A percentile compares a stretch with the other conserved stretches of the same genome.
These are phyloP conservation scores for Brassica nigra DNA, from an alignment of 345 rosid species.

Conservation along the genomic window DNA sequence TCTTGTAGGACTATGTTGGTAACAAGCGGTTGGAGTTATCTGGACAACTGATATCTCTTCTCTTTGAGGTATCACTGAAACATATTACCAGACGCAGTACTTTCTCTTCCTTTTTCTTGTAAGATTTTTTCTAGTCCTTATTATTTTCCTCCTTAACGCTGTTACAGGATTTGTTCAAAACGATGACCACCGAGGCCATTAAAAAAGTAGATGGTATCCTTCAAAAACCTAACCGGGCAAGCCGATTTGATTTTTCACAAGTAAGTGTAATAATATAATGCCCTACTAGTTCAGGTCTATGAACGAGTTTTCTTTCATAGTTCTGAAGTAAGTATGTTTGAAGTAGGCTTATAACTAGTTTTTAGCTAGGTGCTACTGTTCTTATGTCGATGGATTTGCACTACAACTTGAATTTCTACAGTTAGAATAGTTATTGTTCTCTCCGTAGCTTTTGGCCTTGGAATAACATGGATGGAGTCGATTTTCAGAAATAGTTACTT, in stretches of 20 bases:
- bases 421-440: not conserved
- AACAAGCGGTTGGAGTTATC: constrained; percentile 93
- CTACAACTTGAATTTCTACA: constrained; percentile 7
- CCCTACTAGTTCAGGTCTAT: constrained; percentile 15
- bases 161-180: constrained; percentile 85
- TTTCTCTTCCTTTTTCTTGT: not conserved
- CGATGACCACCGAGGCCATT: constrained; percentile 62
- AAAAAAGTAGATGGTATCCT: constrained; percentile 49
- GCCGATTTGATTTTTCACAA: constrained; percentile 59
- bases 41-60: constrained; percentile 87
- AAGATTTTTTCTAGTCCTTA: not conserved
- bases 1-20: constrained; percentile 87
- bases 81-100: constrained; percentile 11
- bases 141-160: constrained; percentile 5
- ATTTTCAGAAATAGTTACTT: constrained; percentile 9
- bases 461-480: constrained; percentile 16
- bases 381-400: constrained; percentile 4
- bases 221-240: constrained; percentile 53
- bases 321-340: constrained; percentile 5
- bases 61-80: constrained; percentile 71
- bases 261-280: constrained; percentile 47
- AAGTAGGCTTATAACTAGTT: constrained; percentile 16
- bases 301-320: not conserved
- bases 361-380: constrained; percentile 18
- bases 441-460: constrained; percentile 7